Evolutionary conservation across 768 basidiomycete genomes (phyloP).

Genomic region (Pulveroboletus sp.): DNA sequence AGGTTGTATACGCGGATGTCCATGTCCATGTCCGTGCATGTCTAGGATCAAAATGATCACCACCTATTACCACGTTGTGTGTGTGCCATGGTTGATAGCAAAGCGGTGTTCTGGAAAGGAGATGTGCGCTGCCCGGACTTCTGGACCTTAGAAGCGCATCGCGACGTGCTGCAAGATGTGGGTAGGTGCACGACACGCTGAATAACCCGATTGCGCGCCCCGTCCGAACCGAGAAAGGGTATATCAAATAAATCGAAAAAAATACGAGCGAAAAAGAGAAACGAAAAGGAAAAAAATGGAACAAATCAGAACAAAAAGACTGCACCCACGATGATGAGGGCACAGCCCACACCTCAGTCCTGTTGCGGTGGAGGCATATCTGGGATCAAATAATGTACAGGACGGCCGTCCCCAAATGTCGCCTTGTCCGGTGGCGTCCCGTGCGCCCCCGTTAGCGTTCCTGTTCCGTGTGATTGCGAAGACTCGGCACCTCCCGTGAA

Average conservation of each 20-base stretch:
- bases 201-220: background rate
- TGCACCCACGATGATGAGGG: background rate
- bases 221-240: background rate
- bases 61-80: background rate
- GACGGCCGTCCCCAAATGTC: slow-evolving; percentile 45
- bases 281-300: background rate
- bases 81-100: background rate
- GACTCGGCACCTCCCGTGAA: slow-evolving; percentile 23
- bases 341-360: slow-evolving; percentile 19
- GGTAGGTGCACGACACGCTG: slow-evolving; percentile 2
- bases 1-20: slow-evolving; percentile 9
- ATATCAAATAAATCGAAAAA: slow-evolving; percentile 4
- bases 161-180: slow-evolving; percentile 3
- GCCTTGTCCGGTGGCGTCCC: slow-evolving; percentile 30
- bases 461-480: slow-evolving; percentile 28
- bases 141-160: slow-evolving; percentile 3
- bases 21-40: background rate
- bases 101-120: background rate
- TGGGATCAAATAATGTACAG: slow-evolving; percentile 58
- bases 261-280: too few relatives aligned
- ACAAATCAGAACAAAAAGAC: background rate
- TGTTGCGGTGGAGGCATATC: slow-evolving; percentile 46
- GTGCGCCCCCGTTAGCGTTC: slow-evolving; percentile 4
- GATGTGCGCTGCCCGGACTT: background rate
- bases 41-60: slow-evolving; percentile 8